Percentiles rank a stretch among this genome's conserved stretches.
These are phyloP conservation scores for Picea abies DNA, from an alignment of 83 land plant species.

Conservation along the genomic window DNA sequence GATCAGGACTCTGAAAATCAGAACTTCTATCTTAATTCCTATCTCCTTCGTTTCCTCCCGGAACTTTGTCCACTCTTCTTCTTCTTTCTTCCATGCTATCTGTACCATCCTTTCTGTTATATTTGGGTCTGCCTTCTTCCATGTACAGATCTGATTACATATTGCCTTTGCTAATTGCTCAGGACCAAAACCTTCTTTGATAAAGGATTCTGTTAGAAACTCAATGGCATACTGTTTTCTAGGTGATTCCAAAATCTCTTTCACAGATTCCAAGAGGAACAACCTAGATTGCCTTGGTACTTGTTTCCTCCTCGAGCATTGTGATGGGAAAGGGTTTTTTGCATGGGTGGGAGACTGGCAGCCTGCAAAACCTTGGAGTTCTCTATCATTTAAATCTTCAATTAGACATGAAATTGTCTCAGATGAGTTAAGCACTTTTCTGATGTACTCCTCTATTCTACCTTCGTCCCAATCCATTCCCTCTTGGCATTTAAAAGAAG, in stretches of 20 bases:
- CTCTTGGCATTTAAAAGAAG: neutral
- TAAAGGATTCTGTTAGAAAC: neutral
- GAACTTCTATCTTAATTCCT: constrained; percentile 7
- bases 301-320: constrained; percentile 5
- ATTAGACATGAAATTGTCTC: constrained; percentile 4
- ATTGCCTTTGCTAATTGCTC: neutral
- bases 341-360: neutral
- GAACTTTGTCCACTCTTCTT: constrained; percentile 7
- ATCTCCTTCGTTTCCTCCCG: constrained; percentile 7
- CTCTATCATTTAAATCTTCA: neutral
- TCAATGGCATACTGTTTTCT: neutral
- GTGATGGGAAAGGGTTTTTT: neutral
- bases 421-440: neutral
- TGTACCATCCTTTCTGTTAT: neutral
- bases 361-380: neutral
- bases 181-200: constrained; percentile 2
- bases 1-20: neutral
- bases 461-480: neutral
- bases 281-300: neutral
- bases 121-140: constrained; percentile 3
- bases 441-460: constrained; percentile 1
- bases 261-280: constrained; percentile 4
- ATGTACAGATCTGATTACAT: constrained; percentile 1
- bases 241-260: constrained; percentile 12
- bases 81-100: constrained; percentile 13